Evolutionary conservation across 208 protist genomes (phyloP).

Genomic region (Leishmania aethiopica): DNA sequence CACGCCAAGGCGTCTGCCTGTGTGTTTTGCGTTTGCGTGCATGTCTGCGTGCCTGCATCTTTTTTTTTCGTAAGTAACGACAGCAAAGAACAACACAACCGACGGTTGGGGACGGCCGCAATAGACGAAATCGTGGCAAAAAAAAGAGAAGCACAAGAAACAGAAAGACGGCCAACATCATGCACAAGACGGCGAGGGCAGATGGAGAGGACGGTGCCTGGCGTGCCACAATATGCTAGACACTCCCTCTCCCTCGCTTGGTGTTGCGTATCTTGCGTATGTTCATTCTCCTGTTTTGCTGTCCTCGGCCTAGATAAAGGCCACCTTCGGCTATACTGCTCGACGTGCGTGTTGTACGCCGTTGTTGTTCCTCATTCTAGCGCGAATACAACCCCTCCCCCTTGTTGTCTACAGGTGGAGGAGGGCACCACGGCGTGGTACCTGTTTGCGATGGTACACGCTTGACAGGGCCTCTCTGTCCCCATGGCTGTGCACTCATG

Average conservation of each 20-base stretch:
- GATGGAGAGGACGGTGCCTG: background rate
- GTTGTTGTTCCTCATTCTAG: background rate
- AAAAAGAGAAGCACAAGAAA: background rate
- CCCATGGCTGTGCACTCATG: background rate
- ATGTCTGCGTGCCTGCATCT: background rate
- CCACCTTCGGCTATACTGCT: background rate
- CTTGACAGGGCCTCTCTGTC: background rate
- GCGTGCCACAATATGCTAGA: background rate
- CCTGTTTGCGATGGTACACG: background rate
- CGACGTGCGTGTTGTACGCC: background rate
- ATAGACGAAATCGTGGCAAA: constrained; percentile 1
- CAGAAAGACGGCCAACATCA: background rate
- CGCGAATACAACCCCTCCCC: background rate
- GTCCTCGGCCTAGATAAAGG: constrained; percentile 15
- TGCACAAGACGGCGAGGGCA: background rate
- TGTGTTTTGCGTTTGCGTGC: background rate
- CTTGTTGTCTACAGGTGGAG: too few relatives aligned
- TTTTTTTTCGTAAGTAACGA: constrained; percentile 8
- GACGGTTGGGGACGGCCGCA: background rate
- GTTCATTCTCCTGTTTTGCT: constrained; percentile 4
- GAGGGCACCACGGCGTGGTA: background rate
- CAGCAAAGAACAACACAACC: background rate
- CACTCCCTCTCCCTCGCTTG: background rate
- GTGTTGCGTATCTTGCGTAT: background rate
- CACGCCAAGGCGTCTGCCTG: background rate